Evolutionary conservation across 208 protist genomes (phyloP).

Genomic region (Balamuthia mandrillaris): DNA sequence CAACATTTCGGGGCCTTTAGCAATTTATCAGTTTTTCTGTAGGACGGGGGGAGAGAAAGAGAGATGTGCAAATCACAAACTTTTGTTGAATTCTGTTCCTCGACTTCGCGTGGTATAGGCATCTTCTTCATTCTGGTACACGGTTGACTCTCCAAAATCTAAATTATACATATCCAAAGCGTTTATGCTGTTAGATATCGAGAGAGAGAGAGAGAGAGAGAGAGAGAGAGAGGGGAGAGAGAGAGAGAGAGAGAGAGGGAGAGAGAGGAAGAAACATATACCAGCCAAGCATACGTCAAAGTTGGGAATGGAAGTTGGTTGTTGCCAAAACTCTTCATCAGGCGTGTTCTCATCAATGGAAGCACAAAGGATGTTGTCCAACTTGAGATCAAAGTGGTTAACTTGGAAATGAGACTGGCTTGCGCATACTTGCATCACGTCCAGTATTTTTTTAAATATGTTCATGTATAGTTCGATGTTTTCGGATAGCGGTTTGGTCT

Average conservation of each 20-base stretch:
- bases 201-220: neutral
- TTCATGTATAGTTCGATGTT: slow-evolving; percentile 60
- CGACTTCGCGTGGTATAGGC: slow-evolving; percentile 68
- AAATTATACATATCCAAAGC: slow-evolving; percentile 27
- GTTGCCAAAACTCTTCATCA: slow-evolving; percentile 54
- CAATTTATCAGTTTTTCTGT: neutral
- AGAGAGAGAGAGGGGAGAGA: neutral
- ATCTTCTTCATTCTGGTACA: slow-evolving; percentile 64
- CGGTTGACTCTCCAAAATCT: slow-evolving; percentile 75
- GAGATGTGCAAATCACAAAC: slow-evolving; percentile 37
- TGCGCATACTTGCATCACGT: slow-evolving; percentile 51
- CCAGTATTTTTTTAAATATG: slow-evolving; percentile 58
- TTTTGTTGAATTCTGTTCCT: slow-evolving; percentile 79
- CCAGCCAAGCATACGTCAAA: slow-evolving; percentile 54
- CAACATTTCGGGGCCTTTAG: slow-evolving; percentile 64
- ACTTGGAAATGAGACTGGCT: slow-evolving; percentile 51
- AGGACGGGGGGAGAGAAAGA: neutral
- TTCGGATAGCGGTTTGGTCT: slow-evolving; percentile 49
- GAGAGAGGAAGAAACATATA: neutral
- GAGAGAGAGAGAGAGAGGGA: neutral
- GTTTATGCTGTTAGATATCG: neutral
- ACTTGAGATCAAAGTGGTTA: slow-evolving; percentile 75
- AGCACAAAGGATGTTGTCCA: slow-evolving; percentile 70
- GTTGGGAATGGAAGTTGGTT: slow-evolving; percentile 45
- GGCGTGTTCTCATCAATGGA: slow-evolving; percentile 42